Conservation (phyloP, 495 filamentous ascomycete genomes). For the Staphylotrichum longicolle region DNA sequence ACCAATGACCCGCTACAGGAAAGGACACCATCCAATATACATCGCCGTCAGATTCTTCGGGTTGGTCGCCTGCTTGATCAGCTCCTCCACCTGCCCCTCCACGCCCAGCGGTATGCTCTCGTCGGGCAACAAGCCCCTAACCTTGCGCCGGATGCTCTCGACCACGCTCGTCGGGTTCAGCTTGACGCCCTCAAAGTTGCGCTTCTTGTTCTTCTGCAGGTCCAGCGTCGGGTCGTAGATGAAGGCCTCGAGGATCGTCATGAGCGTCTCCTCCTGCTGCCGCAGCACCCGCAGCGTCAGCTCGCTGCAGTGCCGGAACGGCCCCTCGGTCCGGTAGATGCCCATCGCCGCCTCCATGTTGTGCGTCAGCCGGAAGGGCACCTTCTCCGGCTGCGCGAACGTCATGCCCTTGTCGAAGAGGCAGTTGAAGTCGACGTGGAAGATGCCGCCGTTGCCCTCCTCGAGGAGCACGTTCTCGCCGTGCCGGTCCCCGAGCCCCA, state of each 20-base stretch:
- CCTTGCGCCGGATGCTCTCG: conserved; percentile 82
- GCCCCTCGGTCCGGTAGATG: conserved; percentile 86
- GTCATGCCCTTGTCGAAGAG: conserved; percentile 98
- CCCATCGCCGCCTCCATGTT: conserved; percentile 98
- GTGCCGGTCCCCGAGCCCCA: conserved; percentile 95
- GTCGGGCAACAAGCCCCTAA: conserved; percentile 74
- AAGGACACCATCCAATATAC: conserved; percentile 99
- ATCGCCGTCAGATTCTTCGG: conserved; percentile 75
- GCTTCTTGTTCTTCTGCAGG: conserved; percentile 72
- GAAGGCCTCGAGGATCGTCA: conserved; percentile 96
- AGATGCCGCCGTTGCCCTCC: conserved; percentile 86
- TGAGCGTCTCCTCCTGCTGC: conserved; percentile 89
- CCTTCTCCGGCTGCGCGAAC: conserved; percentile 89
- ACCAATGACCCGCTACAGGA: conserved; percentile 54
- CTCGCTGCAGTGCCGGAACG: conserved; percentile 88
- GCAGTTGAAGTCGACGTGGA: conserved; percentile 99
- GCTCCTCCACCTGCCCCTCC: conserved; percentile 90
- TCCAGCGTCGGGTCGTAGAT: conserved; percentile 95
- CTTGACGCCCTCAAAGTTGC: conserved; percentile 63
- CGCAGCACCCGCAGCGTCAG: conserved; percentile 79
- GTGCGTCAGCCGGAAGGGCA: conserved; percentile 97
- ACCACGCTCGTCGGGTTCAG: conserved; percentile 87
- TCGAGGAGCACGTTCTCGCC: conserved; percentile 97
- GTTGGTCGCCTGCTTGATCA: conserved; percentile 81
- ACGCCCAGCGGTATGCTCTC: conserved; percentile 91